phyloP scores from a whole-genome alignment of 352 stramenopile species.

The Pythium coloratum region DNA sequence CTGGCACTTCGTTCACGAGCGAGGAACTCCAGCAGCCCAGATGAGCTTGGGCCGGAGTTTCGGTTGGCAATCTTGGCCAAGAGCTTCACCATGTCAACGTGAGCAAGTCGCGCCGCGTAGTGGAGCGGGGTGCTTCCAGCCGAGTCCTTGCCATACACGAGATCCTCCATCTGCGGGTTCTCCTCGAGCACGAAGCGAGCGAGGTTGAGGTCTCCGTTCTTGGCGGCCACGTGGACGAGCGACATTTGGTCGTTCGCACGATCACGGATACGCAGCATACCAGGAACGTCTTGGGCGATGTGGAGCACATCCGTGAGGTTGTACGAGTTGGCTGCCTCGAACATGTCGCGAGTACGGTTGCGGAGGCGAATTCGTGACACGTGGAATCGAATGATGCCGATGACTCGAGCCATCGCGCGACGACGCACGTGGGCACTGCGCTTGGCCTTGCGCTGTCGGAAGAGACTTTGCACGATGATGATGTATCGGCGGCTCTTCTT shows the following conservation, averaged over 20 bases:
- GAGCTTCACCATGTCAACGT: constrained; percentile 86
- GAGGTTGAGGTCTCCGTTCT: constrained; percentile 84
- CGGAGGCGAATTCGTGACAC: constrained; percentile 81
- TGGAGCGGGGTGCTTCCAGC: constrained; percentile 83
- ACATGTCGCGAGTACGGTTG: constrained; percentile 78
- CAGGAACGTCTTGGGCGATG: constrained; percentile 77
- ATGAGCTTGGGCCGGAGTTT: constrained; percentile 56
- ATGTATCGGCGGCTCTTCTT: constrained; percentile 38
- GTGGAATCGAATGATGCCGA: constrained; percentile 73
- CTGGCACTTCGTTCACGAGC: constrained; percentile 63
- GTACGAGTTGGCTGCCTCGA: constrained; percentile 73
- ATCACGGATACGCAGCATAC: constrained; percentile 80
- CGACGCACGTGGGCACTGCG: constrained; percentile 49
- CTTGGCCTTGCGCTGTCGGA: constrained; percentile 59
- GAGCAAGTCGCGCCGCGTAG: constrained; percentile 70
- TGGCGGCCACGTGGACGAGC: constrained; percentile 86
- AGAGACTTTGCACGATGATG: constrained; percentile 77
- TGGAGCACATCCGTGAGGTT: constrained; percentile 81
- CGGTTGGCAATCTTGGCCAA: constrained; percentile 85
- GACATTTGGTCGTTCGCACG: constrained; percentile 82
- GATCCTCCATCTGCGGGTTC: constrained; percentile 78
- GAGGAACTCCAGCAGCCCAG: constrained; percentile 38
- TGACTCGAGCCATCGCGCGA: constrained; percentile 66
- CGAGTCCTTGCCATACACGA: constrained; percentile 80
- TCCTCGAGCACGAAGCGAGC: constrained; percentile 83